These are phyloP conservation scores for Beauveria bassiana DNA, from an alignment of 2,329 filamentous ascomycete species.

Conservation along the genomic window DNA sequence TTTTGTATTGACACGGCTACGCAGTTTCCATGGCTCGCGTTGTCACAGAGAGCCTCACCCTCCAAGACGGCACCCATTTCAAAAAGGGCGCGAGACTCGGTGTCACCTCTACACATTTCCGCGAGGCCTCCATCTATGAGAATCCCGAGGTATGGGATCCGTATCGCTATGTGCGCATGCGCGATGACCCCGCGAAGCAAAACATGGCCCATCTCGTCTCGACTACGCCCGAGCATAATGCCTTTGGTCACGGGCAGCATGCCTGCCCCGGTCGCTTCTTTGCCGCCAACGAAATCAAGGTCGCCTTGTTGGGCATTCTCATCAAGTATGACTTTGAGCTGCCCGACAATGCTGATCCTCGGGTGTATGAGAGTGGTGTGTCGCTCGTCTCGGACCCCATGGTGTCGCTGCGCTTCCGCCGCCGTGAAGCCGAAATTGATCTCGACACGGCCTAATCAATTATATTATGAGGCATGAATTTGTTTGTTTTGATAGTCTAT, in stretches of 20 bases:
- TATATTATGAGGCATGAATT: too few relatives aligned
- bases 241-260: constrained; percentile 48
- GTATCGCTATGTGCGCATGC: constrained; percentile 35
- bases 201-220: constrained; percentile 36
- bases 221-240: constrained; percentile 38
- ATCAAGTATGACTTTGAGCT: constrained; percentile 43
- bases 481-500: too few relatives aligned
- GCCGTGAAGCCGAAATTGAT: constrained; percentile 11
- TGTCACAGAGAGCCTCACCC: constrained; percentile 6
- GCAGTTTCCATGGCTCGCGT: constrained; percentile 11
- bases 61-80: constrained; percentile 12
- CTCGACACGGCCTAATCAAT: not conserved
- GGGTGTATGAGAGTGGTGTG: constrained; percentile 4
- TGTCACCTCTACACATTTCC: constrained; percentile 3
- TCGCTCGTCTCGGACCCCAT: constrained; percentile 6
- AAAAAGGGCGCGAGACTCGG: constrained; percentile 1
- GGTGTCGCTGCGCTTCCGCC: constrained; percentile 2
- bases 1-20: too few relatives aligned
- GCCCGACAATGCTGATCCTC: not conserved
- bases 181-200: constrained; percentile 27
- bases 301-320: constrained; percentile 39
- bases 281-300: constrained; percentile 44
- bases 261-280: constrained; percentile 48
- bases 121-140: constrained; percentile 22
- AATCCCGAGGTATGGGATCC: constrained; percentile 35